These are phyloP conservation scores for Jackrogersella multiformis DNA, from an alignment of 495 filamentous ascomycete genomes.

Conservation along the genomic window DNA sequence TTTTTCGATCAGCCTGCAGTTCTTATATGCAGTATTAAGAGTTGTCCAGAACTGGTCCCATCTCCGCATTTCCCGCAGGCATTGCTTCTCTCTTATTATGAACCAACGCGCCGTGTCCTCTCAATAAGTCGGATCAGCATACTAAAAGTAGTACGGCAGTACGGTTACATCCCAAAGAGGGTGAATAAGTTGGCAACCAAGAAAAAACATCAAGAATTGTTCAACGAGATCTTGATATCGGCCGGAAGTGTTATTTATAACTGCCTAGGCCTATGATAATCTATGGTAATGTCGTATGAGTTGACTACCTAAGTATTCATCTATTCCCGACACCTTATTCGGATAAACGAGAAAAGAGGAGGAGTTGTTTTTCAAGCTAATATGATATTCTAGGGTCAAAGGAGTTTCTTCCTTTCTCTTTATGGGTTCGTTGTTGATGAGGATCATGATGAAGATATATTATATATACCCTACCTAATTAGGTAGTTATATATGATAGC, in stretches of 20 bases:
- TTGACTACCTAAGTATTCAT: no score
- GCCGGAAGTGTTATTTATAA: no score
- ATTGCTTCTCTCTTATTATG: neutral
- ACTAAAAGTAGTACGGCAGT: neutral
- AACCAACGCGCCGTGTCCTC: neutral
- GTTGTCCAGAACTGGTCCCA: conserved; percentile 4
- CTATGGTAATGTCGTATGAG: no score
- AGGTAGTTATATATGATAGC: neutral
- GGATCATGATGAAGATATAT: no score
- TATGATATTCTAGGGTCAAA: neutral
- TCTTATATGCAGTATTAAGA: conserved; percentile 9
- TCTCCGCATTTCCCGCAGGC: neutral
- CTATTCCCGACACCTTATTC: neutral
- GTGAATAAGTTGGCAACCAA: neutral
- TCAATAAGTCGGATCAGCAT: neutral
- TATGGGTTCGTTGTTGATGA: neutral
- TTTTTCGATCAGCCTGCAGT: conserved; percentile 1
- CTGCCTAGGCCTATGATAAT: no score
- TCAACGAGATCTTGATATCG: no score
- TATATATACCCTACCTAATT: no score
- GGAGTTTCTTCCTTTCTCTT: neutral
- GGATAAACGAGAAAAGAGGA: neutral
- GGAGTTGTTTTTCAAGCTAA: neutral
- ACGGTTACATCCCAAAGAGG: neutral
- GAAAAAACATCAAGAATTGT: no score